Base-by-base conservation (phyloP, 2,329 filamentous ascomycete genomes). In the Diatrype stigma region DNA sequence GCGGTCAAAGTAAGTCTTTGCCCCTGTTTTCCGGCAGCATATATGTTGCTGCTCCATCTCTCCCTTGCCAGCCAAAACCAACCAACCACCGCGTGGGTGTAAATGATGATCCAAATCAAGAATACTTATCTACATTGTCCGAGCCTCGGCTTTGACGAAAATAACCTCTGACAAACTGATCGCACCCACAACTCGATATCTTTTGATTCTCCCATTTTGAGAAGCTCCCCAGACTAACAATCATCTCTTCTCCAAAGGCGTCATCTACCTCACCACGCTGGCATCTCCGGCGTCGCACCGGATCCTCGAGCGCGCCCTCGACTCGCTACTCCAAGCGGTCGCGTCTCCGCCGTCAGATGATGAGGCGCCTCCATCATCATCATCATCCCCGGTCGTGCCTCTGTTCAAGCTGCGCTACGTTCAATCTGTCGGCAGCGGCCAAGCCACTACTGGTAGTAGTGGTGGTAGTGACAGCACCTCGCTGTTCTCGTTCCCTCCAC, bases 81-180 rank as follows among this genome's bases (percentile, higher is more conserved):
- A 30, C 26, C 26, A 30, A 30, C 10, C 26, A 37, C 34, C 34
- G 6, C 14, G 12, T 6, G 12, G 6, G 34, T 37, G 30, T 34
- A 34, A 14, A 87, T 91, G 93, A 96, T 97, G 92, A 96, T 79
- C 72, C 72, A 73, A 81, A 73, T 71, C 73, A 77, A 78, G 80
- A 95, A 94, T 90, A 92, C 92, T 97, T 97, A 97, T 96, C 93
- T 96, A 97, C 93, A 96, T 97, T 97, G 91, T 89, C 93, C 92
- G 93, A 96, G 87, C 74, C 75, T 71, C 80, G 80, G 74, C 75
- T 65, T 87, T 96, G 92, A 95, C 85, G 91, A 94, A 80, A 80
- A 78, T 78, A 78, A 81, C 81, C 84, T 91, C 87, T 93, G 86
- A 93, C 85, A 90, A 86, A 75, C 90, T 96, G 90, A 95, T 83